phyloP scores from a whole-genome alignment of 352 stramenopile species.

The Albugo laibachii region DNA sequence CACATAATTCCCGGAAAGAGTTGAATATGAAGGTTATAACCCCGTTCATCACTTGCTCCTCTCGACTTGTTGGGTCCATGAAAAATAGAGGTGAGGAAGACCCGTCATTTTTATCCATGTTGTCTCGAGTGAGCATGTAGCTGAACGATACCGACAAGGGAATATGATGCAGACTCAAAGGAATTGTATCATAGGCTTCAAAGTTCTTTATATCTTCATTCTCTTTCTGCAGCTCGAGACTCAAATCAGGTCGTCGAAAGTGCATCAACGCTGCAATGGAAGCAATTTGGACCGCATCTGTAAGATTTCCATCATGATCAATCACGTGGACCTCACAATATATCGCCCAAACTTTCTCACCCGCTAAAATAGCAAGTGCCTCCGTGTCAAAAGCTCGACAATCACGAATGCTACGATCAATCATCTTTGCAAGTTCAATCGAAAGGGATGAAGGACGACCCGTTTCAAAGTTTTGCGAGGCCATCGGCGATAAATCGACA shows the following conservation, averaged over 20 bases:
- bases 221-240: constrained; percentile 23
- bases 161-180: constrained; percentile 88
- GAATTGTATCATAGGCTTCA: constrained; percentile 79
- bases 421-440: constrained; percentile 68
- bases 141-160: constrained; percentile 91
- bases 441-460: constrained; percentile 25
- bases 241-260: constrained; percentile 84
- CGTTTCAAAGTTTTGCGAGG: constrained; percentile 56
- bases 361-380: constrained; percentile 83
- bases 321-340: constrained; percentile 81
- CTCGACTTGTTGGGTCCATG: constrained; percentile 76
- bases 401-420: constrained; percentile 83
- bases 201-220: constrained; percentile 37
- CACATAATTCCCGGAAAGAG: constrained; percentile 80
- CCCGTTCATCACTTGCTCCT: constrained; percentile 79
- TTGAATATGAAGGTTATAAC: constrained; percentile 82
- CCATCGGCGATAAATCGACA: constrained; percentile 71
- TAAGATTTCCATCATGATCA: constrained; percentile 83
- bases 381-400: constrained; percentile 88
- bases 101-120: constrained; percentile 10
- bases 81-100: constrained; percentile 29
- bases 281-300: constrained; percentile 84
- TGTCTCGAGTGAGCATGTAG: constrained; percentile 26
- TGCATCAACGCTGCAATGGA: constrained; percentile 86
- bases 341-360: constrained; percentile 88